These are phyloP conservation scores for Beauveria pseudobassiana DNA, from an alignment of 2,329 filamentous ascomycete species.

Conservation along the genomic window DNA sequence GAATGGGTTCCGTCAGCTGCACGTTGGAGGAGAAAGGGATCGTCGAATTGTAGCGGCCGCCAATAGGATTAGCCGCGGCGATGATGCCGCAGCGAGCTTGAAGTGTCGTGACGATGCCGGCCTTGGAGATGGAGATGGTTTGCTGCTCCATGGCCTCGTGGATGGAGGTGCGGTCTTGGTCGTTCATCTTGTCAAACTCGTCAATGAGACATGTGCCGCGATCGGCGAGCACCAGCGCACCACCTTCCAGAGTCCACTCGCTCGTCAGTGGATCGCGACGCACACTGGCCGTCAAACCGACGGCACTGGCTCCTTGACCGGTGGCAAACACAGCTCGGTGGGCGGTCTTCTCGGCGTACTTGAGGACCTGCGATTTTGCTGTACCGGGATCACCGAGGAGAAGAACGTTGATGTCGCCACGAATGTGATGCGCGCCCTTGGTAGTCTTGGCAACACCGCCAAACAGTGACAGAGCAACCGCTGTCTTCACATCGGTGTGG, in stretches of 20 bases:
- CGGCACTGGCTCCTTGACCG: slow-evolving; percentile 91
- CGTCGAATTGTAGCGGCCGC: slow-evolving; percentile 92
- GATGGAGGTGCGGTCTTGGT: slow-evolving; percentile 94
- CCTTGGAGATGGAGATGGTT: slow-evolving; percentile 98
- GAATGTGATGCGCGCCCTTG: slow-evolving; percentile 81
- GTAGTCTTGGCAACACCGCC: slow-evolving; percentile 88
- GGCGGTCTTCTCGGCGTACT: slow-evolving; percentile 96
- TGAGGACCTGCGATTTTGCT: slow-evolving; percentile 94
- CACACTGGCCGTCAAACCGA: slow-evolving; percentile 95
- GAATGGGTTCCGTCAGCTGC: slow-evolving; percentile 90
- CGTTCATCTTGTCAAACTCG: slow-evolving; percentile 99
- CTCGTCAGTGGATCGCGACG: slow-evolving; percentile 89
- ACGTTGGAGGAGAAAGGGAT: slow-evolving; percentile 96
- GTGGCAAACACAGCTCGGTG: slow-evolving; percentile 96
- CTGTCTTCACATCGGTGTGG: slow-evolving; percentile 94
- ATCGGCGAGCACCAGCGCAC: slow-evolving; percentile 89
- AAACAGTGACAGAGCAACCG: slow-evolving; percentile 87
- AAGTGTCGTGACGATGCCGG: slow-evolving; percentile 93
- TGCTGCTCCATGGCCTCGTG: slow-evolving; percentile 99
- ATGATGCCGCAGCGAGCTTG: slow-evolving; percentile 95
- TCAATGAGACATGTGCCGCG: slow-evolving; percentile 94
- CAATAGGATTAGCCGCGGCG: slow-evolving; percentile 92
- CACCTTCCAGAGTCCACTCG: slow-evolving; percentile 96
- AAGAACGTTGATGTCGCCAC: slow-evolving; percentile 96
- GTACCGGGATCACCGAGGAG: slow-evolving; percentile 95